Conservation (phyloP, 164 flowering plant genomes). For the Nymphaea colorata region DNA sequence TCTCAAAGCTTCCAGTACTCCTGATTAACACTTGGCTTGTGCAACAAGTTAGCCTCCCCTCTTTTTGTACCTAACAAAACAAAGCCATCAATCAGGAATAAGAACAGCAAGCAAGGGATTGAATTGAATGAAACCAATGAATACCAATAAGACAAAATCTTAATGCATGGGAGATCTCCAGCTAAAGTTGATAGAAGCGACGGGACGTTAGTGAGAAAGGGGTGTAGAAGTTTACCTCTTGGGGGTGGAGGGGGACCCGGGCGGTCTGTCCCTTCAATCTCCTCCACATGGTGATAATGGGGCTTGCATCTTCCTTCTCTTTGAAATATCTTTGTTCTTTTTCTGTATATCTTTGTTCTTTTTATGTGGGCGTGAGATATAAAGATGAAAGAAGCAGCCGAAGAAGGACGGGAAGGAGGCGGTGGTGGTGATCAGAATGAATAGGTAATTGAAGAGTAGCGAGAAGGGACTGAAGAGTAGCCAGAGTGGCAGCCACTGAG, state of each 20-base stretch:
- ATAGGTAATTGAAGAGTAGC: not conserved
- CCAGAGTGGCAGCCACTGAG: too few species aligned
- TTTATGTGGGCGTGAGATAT: too few species aligned
- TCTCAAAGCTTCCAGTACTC: conserved; percentile 73
- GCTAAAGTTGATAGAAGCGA: too few species aligned
- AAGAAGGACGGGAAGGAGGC: too few species aligned
- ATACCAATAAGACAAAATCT: not conserved
- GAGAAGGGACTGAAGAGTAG: too few species aligned
- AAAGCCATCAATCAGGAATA: too few species aligned
- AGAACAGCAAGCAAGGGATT: not conserved
- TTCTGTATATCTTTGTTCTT: too few species aligned
- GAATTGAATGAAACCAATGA: not conserved
- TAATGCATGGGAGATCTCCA: not conserved
- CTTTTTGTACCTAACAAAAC: not conserved
- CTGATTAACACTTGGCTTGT: conserved; percentile 42
- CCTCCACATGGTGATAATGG: conserved; percentile 13
- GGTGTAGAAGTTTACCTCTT: not conserved
- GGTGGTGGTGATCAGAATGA: too few species aligned
- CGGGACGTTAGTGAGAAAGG: too few species aligned
- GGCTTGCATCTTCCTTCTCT: not conserved
- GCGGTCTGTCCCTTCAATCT: conserved; percentile 4
- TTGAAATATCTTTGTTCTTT: too few species aligned
- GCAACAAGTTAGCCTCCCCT: conserved; percentile 12
- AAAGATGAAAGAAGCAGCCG: not conserved
- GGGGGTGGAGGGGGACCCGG: not conserved